These are phyloP conservation scores for Imleria badia DNA, from an alignment of 768 basidiomycete species.

Conservation along the genomic window DNA sequence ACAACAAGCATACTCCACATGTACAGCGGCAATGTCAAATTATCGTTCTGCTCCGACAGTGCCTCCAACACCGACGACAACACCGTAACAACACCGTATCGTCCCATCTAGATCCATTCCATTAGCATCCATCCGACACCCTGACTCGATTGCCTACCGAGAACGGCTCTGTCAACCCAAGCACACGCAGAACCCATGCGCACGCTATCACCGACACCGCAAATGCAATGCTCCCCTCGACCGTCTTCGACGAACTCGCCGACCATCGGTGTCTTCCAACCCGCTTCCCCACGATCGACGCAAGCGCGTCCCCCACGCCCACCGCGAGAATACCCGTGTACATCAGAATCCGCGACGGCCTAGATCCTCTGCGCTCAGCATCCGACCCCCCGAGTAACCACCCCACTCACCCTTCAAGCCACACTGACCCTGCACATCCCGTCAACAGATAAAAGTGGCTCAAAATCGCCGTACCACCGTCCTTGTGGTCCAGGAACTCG, in stretches of 20 bases:
- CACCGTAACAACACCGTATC: slow-evolving; percentile 64
- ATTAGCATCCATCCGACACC: slow-evolving; percentile 17
- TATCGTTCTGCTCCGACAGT: slow-evolving; percentile 94
- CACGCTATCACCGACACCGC: slow-evolving; percentile 63
- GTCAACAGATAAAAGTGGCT: slow-evolving; percentile 97
- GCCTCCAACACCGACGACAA: slow-evolving; percentile 82
- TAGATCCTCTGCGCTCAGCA: slow-evolving; percentile 21
- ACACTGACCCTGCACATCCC: slow-evolving; percentile 90
- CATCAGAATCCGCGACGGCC: slow-evolving; percentile 50
- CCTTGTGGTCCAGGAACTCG: slow-evolving; percentile 95
- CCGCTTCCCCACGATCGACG: slow-evolving; percentile 88
- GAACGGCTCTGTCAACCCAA: slow-evolving; percentile 71
- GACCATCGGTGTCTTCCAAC: slow-evolving; percentile 85
- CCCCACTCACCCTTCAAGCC: slow-evolving; percentile 85
- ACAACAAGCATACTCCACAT: slow-evolving; percentile 89
- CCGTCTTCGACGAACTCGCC: slow-evolving; percentile 77
- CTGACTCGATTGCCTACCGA: slow-evolving; percentile 53
- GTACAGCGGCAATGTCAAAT: slow-evolving; percentile 92
- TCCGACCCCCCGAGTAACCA: background rate
- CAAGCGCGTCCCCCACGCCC: slow-evolving; percentile 93
- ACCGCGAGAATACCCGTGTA: slow-evolving; percentile 88
- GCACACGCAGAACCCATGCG: slow-evolving; percentile 68
- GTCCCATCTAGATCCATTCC: slow-evolving; percentile 48
- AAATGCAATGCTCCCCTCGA: slow-evolving; percentile 90
- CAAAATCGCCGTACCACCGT: slow-evolving; percentile 92